Percentiles rank a stretch among this genome's conserved stretches.
Evolutionary conservation across 768 basidiomycete species (phyloP).

Genomic region (Hydnum rufescens): DNA sequence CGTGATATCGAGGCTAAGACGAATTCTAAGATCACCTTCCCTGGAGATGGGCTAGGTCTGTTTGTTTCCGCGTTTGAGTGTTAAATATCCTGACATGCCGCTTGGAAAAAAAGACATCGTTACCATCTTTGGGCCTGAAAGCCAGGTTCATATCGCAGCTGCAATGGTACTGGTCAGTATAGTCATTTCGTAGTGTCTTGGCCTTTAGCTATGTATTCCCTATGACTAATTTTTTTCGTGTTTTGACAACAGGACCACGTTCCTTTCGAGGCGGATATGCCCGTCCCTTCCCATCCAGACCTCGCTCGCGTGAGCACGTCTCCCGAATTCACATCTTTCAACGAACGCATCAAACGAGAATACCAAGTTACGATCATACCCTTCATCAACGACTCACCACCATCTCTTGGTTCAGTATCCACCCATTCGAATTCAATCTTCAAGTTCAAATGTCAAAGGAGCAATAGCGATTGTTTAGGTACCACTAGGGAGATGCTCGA

Average conservation of each 20-base stretch:
- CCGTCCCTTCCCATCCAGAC: constrained; percentile 67
- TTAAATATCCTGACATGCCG: constrained; percentile 9
- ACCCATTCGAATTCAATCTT: too few species aligned
- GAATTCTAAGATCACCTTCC: constrained; percentile 53
- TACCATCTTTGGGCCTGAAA: constrained; percentile 92
- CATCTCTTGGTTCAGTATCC: too few species aligned
- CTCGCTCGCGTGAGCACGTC: constrained; percentile 54
- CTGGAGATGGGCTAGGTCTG: constrained; percentile 3
- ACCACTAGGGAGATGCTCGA: constrained; percentile 85
- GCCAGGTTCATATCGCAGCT: constrained; percentile 88
- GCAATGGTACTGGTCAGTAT: constrained; percentile 67
- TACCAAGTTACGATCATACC: constrained; percentile 79
- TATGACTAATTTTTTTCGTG: constrained; percentile 1
- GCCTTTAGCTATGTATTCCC: neutral
- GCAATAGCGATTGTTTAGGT: constrained; percentile 81
- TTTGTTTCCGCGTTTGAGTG: constrained; percentile 1
- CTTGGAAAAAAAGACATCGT: constrained; percentile 73
- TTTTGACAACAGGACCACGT: constrained; percentile 81
- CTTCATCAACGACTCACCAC: constrained; percentile 39
- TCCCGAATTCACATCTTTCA: constrained; percentile 68
- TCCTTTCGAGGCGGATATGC: constrained; percentile 89
- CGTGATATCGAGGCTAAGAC: constrained; percentile 95
- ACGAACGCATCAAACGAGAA: constrained; percentile 83
- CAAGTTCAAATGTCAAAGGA: constrained; percentile 89
- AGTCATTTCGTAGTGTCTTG: constrained; percentile 1